These are phyloP conservation scores for Kalanchoe fedtschenkoi DNA, from an alignment of 164 flowering plant genomes.

Conservation along the genomic window DNA sequence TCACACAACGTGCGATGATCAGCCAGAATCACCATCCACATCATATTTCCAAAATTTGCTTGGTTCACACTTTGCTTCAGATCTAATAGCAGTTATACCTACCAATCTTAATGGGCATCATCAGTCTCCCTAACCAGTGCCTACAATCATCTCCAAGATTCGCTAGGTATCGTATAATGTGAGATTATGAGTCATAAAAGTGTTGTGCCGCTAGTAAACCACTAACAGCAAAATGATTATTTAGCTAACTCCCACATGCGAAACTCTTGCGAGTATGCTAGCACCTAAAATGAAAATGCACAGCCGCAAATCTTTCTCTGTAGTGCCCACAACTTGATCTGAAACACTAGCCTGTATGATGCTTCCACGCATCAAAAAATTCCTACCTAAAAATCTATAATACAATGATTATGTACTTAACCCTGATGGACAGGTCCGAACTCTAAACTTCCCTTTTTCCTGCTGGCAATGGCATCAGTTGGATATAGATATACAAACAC, in stretches of 20 bases:
- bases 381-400: neutral
- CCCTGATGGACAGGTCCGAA: neutral
- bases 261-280: neutral
- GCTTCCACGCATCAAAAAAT: neutral
- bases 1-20: neutral
- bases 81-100: slow-evolving; percentile 1
- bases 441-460: too few relatives aligned
- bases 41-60: neutral
- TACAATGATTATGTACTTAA: neutral
- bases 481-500: too few relatives aligned
- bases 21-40: neutral
- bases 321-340: neutral
- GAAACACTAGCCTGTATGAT: neutral
- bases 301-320: neutral
- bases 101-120: slow-evolving; percentile 3
- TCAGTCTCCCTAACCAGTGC: neutral
- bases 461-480: too few relatives aligned
- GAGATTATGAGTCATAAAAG: neutral
- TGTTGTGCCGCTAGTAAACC: neutral
- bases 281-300: neutral
- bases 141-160: slow-evolving; percentile 2
- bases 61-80: neutral
- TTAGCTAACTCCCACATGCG: neutral
- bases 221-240: neutral
- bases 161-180: neutral